Evolutionary conservation across 495 filamentous ascomycete genomes (phyloP), one percentile per base, ranked within the genome.

Genomic region (Aspergillus incahuasiensis): DNA sequence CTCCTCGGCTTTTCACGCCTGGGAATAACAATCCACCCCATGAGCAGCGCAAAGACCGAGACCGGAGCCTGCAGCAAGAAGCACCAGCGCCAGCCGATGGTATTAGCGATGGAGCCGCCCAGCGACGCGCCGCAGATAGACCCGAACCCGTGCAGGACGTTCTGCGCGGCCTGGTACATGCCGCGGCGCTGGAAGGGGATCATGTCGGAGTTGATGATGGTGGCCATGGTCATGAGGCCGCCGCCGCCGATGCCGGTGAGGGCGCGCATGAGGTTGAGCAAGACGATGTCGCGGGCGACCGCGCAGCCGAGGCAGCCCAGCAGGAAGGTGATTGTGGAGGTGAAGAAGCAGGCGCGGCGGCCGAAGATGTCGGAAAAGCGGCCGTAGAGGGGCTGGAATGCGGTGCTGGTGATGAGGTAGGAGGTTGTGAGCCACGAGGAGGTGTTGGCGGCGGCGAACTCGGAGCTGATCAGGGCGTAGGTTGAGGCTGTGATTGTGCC

Each of bases 201-300:
- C 61, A 87, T 77, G 60, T 86, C 82, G 2, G 81, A 84, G 58
- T 86, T 86, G 50, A 87, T 76, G 47, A 86, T 84, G 0, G 84
- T 86, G 0, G 82, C 82, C 80, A 84, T 82, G 0, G 82, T 83
- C 76, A 84, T 83, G 38, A 84, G 60, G 1, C 80, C 81, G 0
- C 81, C 80, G 3, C 82, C 84, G 5, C 82, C 84, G 54, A 86
- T 78, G 0, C 82, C 84, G 5, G 90, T 89, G 9, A 96, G 67
- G 2, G 94, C 86, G 15, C 92, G 72, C 47, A 92, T 92, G 2
- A 87, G 61, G 47, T 96, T 92, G 67, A 96, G 83, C 6, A 80
- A 74, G 60, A 81, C 65, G 55, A 88, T 77, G 25, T 76, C 68
- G 19, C 66, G 68, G 8, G 80, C 81, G 12, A 78, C 30, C 0